Evolutionary conservation across 1,284 basidiomycete genomes (phyloP), one percentile per base, ranked within the genome.

Genomic region (Trichosporon coremiiforme): DNA sequence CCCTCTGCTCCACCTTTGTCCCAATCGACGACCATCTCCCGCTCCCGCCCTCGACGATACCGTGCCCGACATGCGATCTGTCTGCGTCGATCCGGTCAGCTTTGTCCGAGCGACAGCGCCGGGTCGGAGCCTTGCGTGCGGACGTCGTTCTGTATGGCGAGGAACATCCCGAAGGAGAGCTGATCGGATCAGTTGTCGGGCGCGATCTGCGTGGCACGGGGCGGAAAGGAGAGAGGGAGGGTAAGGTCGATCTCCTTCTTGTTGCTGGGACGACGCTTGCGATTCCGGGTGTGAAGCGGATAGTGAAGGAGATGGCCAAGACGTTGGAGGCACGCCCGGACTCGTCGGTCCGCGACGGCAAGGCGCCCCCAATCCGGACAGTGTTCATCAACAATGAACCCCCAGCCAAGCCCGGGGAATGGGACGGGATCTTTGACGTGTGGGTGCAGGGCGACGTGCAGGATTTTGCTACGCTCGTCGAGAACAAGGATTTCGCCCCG

Each of bases 121-220:
- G 91, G 0, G 87, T 95, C 17, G 94, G 95, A 0, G 88, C 88
- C 71, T 86, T 97, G 68, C 89, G 94, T 47, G 91, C 94, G 0
- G 91, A 91, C 71, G 93, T 97, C 8, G 93, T 98, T 0, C 85
- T 98, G 41, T 97, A 98, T 80, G 94, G 94, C 74, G 95, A 96
- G 78, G 86, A 87, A 60, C 94, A 95, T 83, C 91, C 90, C 77
- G 89, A 94, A 71, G 94, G 92, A 1, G 93, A 96, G 77, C 88
- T 89, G 20, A 93, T 97, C 2, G 93, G 93, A 1, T 88, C 90
- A 68, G 86, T 90, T 17, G 91, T 94, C 12, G 85, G 89, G 75
- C 88, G 87, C 70, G 93, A 95, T 78, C 83, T 95, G 66, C 86
- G 91, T 69, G 90, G 90, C 2, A 78, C 79, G 2, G 77, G 80